Base-by-base conservation (phyloP, 495 filamentous ascomycete genomes). In the Wilcoxina mikolae region DNA sequence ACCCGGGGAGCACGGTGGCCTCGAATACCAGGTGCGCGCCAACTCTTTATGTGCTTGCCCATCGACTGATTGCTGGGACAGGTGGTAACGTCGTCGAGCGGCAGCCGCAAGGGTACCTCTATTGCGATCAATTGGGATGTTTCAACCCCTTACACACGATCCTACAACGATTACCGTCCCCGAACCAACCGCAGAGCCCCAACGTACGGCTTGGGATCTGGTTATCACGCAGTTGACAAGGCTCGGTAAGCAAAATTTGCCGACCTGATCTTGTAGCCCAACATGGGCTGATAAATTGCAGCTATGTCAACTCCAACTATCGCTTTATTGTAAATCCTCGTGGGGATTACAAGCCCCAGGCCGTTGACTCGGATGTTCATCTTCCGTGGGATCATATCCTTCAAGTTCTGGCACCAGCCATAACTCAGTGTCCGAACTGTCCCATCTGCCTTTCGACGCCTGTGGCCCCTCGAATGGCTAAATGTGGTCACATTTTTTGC, bases 401-500 rank as follows among this genome's bases (percentile, higher is more conserved):
- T 38, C 91, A 98, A 65, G 82, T 98, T 43, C 73, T 98, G 38
- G 91, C 83, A 1, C 96, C 91, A 7, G 79, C 83, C 44, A 80
- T 87, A 67, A 94, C 89, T 1, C 91, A 98, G 69, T 74, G 78
- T 29, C 77, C 90, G 3, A 83, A 81, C 29, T 98, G 91, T 67
- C 91, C 91, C 0, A 96, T 98, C 42, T 98, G 91, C 63, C 72
- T 98, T 22, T 94, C 84, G 0, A 57, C 61, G 10, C 90, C 91
- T 0, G 86, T 94, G 4, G 91, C 91, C 3, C 90, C 91, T 25
- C 82, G 93, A 53, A 98, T 98, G 91, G 88, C 91, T 38, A 89
- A 84, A 60, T 98, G 91, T 66, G 91, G 91, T 12, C 91, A 98
- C 66, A 95, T 98, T 24, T 95, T 95, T 65, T 98, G 91, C 67